phyloP scores from a whole-genome alignment of 148 eudicot genomes.

The Fallopia convolvulus region DNA sequence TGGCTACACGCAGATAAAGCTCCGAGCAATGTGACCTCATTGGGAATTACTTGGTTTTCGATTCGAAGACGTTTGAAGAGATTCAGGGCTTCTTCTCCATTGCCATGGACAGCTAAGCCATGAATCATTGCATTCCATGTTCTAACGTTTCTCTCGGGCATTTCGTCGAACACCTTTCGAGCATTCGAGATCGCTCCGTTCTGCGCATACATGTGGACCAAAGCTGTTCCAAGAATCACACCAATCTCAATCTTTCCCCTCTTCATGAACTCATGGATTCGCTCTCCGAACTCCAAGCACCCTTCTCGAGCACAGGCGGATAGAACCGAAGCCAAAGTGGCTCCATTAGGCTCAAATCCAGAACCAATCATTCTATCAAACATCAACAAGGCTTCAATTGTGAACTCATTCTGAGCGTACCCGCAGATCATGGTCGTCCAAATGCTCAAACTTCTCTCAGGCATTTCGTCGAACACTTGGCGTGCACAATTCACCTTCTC shows the following conservation, averaged over 20 bases:
- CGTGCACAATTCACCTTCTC: constrained; percentile 32
- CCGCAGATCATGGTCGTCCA: constrained; percentile 84
- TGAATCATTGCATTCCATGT: constrained; percentile 87
- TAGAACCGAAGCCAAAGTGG: constrained; percentile 55
- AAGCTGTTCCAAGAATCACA: constrained; percentile 75
- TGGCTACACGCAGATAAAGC: constrained; percentile 81
- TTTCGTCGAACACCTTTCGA: constrained; percentile 36
- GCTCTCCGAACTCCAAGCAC: constrained; percentile 55
- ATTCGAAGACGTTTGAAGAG: constrained; percentile 37
- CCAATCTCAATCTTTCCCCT: constrained; percentile 33
- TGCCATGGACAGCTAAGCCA: constrained; percentile 76
- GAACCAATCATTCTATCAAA: constrained; percentile 45
- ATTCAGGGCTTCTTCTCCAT: constrained; percentile 50
- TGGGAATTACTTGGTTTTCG: constrained; percentile 31
- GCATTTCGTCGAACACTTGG: constrained; percentile 49
- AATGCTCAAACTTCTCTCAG: constrained; percentile 53
- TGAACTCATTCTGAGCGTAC: constrained; percentile 48
- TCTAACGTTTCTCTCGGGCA: constrained; percentile 56
- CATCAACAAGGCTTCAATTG: constrained; percentile 43
- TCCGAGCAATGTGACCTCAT: constrained; percentile 56
- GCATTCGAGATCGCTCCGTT: constrained; percentile 64
- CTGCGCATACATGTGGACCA: constrained; percentile 76
- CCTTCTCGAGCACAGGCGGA: constrained; percentile 77
- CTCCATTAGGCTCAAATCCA: constrained; percentile 62
- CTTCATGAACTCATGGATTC: constrained; percentile 38